A percentile compares a stretch with the other conserved stretches of the same genome.
phyloP scores from a whole-genome alignment of 306 rosid species.

The Boehmeria nivea region DNA sequence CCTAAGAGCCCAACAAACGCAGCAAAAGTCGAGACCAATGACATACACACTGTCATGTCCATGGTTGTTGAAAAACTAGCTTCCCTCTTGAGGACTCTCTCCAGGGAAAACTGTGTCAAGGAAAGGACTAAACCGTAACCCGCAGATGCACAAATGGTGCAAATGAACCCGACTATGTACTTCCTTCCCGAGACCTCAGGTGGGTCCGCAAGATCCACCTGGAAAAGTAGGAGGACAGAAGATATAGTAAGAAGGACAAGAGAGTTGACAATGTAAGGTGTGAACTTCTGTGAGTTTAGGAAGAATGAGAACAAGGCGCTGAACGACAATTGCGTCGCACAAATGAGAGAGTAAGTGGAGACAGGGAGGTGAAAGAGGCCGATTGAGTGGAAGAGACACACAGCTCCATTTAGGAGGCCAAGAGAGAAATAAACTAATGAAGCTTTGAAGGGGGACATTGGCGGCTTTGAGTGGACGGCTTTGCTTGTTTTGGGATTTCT shows the following conservation, averaged over 20 bases:
- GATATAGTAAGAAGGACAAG: conserved; percentile 39
- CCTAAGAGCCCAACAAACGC: conserved; percentile 35
- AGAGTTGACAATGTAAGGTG: conserved; percentile 33
- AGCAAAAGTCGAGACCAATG: conserved; percentile 29
- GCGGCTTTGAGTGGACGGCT: neutral
- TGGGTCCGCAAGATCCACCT: conserved; percentile 5
- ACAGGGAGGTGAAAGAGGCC: conserved; percentile 44
- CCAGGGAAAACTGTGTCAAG: conserved; percentile 29
- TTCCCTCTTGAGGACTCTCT: conserved; percentile 28
- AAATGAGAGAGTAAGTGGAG: conserved; percentile 38
- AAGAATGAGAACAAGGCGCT: conserved; percentile 43
- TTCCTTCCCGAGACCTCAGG: conserved; percentile 2
- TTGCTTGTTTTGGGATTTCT: neutral
- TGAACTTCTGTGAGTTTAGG: conserved; percentile 35
- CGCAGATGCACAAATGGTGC: conserved; percentile 45
- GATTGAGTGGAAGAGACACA: conserved; percentile 26
- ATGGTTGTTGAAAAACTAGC: conserved; percentile 21
- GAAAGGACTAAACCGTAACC: conserved; percentile 36
- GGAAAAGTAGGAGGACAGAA: conserved; percentile 34
- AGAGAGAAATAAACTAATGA: conserved; percentile 7
- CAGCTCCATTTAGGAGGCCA: conserved; percentile 20
- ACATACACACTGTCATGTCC: conserved; percentile 34
- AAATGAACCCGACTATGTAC: conserved; percentile 28
- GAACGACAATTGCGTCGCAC: conserved; percentile 38
- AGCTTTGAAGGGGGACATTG: conserved; percentile 3